phyloP scores from a whole-genome alignment of 345 rosid species.

The Euphorbia tirucalli region DNA sequence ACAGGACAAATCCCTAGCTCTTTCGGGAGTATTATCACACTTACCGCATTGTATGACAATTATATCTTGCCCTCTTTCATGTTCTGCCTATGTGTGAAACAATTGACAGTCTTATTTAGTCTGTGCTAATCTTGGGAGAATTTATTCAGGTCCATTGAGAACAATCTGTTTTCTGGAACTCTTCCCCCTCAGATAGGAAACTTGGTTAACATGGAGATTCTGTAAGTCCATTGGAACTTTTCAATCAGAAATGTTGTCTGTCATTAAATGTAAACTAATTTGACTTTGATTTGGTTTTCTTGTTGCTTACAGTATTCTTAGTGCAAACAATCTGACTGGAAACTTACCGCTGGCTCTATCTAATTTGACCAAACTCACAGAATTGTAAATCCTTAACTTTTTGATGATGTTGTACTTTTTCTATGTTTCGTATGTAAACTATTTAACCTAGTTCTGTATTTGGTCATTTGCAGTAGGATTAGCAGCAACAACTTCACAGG shows the following conservation, averaged over 20 bases:
- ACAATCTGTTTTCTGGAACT: constrained; percentile 38
- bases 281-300: not conserved
- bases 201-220: constrained; percentile 35
- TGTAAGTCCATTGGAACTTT: constrained; percentile 36
- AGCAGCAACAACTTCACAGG: constrained; percentile 23
- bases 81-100: not conserved
- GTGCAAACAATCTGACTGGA: constrained; percentile 24
- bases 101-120: not conserved
- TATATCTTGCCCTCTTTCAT: not conserved
- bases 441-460: not conserved
- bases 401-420: not conserved
- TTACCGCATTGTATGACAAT: constrained; percentile 32
- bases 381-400: constrained; percentile 9
- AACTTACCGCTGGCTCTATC: constrained; percentile 7
- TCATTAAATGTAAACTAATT: not conserved
- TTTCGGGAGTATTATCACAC: constrained; percentile 22
- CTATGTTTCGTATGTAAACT: not conserved
- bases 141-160: constrained; percentile 10
- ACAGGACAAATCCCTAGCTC: constrained; percentile 7
- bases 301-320: constrained; percentile 16
- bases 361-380: constrained; percentile 11
- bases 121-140: not conserved
- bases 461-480: constrained; percentile 19
- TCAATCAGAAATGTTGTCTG: not conserved
- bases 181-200: constrained; percentile 45